Base-by-base conservation (phyloP, 306 rosid species). In the Casuarina glauca region DNA sequence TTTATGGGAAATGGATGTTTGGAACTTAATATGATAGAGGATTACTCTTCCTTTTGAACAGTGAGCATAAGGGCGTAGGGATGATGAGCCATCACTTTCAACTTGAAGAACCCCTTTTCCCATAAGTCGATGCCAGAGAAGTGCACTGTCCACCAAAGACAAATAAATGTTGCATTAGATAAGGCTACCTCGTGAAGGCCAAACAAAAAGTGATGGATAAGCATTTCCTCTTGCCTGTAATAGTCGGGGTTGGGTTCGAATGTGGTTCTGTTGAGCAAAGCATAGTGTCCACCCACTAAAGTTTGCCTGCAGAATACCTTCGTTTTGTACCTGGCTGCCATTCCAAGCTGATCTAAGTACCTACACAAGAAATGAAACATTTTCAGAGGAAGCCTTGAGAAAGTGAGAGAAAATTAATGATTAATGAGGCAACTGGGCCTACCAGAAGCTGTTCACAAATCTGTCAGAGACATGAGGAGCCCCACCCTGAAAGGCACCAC, bases 301-400 rank as follows among this genome's bases (percentile, higher is more conserved):
- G 96, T 84, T 70, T 95, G 99, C 74, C 99, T 88, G 86, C 99
- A 95, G 72, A 92, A 95, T 62, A 86, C 97, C 78, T 88, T 89
- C 35, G 96, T 82, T 84, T 78, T 86, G 86, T 89, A 87, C 82
- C 66, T 89, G n/a, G 99, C 87, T 49, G 99, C 88, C 89, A 95
- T 79, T 84, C 97, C 99, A 75, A 95, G 99, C 83, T 95, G 96
- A 88, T 95, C 99, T 53, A 95, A 89, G 93, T 93, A 95, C 98
- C 98, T 95, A 79, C 39, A 75, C 45, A 43, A 61, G 43, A 26
- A 2, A 75, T 5, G 6, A 5, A 43, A 43, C 45, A 43, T 43
- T 43, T 43, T 43, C 32, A 5, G 2, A 43, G 45, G 45, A 73
- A 55, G 26, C 67, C 58, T 54, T n/a, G 6, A n/a, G n/a, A 58